These are phyloP conservation scores for Mixia osmundae DNA, from an alignment of 1,284 basidiomycete genomes.

Conservation along the genomic window DNA sequence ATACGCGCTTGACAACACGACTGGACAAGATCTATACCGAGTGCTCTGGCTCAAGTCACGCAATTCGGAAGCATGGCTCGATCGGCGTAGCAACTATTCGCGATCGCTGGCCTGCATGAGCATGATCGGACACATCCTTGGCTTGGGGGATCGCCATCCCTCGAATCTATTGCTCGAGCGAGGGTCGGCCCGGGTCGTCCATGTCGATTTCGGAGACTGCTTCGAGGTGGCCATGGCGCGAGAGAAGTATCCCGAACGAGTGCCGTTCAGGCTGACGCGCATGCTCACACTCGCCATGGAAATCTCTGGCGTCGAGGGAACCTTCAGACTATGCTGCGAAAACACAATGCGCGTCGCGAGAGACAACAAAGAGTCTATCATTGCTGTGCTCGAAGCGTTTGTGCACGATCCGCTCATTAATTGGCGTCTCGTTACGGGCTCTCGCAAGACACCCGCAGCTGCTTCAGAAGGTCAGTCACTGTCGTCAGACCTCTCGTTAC, in stretches of 20 bases:
- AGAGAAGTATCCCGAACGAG: slow-evolving; percentile 89
- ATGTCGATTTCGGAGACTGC: slow-evolving; percentile 65
- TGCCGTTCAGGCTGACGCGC: slow-evolving; percentile 90
- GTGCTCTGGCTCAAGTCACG: slow-evolving; percentile 89
- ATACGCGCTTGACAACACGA: slow-evolving; percentile 95
- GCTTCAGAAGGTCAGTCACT: slow-evolving; percentile 1
- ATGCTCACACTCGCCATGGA: slow-evolving; percentile 99
- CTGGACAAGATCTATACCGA: slow-evolving; percentile 94
- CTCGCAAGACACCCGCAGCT: background rate
- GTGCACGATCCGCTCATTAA: slow-evolving; percentile 36
- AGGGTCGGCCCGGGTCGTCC: slow-evolving; percentile 78
- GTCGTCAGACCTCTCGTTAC: background rate
- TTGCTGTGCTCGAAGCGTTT: slow-evolving; percentile 82
- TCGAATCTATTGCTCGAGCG: slow-evolving; percentile 85
- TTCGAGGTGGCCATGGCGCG: slow-evolving; percentile 25
- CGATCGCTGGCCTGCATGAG: slow-evolving; percentile 84
- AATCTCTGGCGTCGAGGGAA: slow-evolving; percentile 82
- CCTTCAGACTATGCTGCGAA: slow-evolving; percentile 43
- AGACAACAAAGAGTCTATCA: slow-evolving; percentile 89
- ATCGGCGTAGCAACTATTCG: slow-evolving; percentile 88
- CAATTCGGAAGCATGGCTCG: slow-evolving; percentile 94
- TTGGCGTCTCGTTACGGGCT: slow-evolving; percentile 27
- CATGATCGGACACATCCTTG: slow-evolving; percentile 90
- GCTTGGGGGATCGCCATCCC: slow-evolving; percentile 93
- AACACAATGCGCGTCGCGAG: slow-evolving; percentile 71